Evolutionary conservation across 257 asterid species (phyloP).

Genomic region (Solanum commersonii): DNA sequence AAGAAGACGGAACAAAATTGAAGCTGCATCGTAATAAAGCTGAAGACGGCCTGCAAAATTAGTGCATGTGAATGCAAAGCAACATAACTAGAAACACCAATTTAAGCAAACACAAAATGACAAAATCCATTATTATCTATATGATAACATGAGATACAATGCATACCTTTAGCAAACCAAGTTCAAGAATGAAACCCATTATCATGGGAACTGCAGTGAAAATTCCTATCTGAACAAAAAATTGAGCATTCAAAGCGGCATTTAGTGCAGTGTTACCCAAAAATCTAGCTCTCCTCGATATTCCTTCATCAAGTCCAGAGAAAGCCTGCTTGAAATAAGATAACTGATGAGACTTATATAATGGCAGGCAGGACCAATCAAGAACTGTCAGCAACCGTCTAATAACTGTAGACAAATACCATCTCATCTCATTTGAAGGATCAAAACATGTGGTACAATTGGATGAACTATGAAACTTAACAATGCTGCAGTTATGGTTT

Average conservation of each 20-base stretch:
- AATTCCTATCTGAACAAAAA: conserved; percentile 91
- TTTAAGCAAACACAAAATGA: neutral
- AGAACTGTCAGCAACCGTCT: neutral
- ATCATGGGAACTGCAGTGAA: conserved; percentile 98
- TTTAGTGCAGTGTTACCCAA: conserved; percentile 80
- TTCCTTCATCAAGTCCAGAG: conserved; percentile 89
- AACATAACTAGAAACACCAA: neutral
- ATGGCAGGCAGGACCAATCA: neutral
- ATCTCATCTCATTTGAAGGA: neutral
- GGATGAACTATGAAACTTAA: neutral
- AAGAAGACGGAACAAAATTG: conserved; percentile 96
- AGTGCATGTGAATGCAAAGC: neutral
- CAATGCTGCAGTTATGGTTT: neutral
- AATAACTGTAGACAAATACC: neutral
- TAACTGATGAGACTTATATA: neutral
- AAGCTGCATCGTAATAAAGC: conserved; percentile 97
- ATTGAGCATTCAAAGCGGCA: conserved; percentile 90
- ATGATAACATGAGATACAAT: neutral
- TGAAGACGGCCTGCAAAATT: conserved; percentile 81
- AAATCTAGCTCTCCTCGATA: conserved; percentile 44
- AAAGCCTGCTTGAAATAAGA: conserved; percentile 55
- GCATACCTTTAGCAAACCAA: conserved; percentile 80
- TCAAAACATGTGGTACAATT: neutral
- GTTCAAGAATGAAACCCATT: conserved; percentile 90
- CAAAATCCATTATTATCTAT: neutral